These are phyloP conservation scores for Plasmopara viticola DNA, from an alignment of 352 stramenopile genomes.

Conservation along the genomic window DNA sequence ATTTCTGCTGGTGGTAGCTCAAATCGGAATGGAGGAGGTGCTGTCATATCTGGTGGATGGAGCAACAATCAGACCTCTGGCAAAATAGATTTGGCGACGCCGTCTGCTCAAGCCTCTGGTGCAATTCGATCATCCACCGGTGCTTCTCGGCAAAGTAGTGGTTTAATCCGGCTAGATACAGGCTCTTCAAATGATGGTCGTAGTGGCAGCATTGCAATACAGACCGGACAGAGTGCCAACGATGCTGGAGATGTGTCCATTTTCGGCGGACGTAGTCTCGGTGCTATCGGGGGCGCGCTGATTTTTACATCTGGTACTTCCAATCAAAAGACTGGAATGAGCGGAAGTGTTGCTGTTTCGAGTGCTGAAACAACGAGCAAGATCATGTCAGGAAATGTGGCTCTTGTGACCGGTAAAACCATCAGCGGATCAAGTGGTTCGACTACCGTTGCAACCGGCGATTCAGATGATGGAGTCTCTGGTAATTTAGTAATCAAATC, in stretches of 20 bases:
- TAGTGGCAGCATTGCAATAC: slow-evolving; percentile 16
- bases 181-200: slow-evolving; percentile 14
- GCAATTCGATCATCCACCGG: slow-evolving; percentile 10
- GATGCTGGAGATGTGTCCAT: slow-evolving; percentile 14
- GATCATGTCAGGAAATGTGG: slow-evolving; percentile 13
- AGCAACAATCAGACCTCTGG: slow-evolving; percentile 15
- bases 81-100: slow-evolving; percentile 9
- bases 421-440: slow-evolving; percentile 11
- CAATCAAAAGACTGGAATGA: slow-evolving; percentile 11
- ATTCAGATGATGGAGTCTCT: slow-evolving; percentile 15
- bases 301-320: slow-evolving; percentile 14
- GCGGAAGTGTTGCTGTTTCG: slow-evolving; percentile 10
- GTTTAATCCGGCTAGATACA: slow-evolving; percentile 7
- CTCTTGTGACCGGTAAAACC: slow-evolving; percentile 9
- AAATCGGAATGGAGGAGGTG: slow-evolving; percentile 8
- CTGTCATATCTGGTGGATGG: slow-evolving; percentile 13
- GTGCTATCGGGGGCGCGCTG: slow-evolving; percentile 8
- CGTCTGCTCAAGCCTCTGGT: slow-evolving; percentile 9
- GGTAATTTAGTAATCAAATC: slow-evolving; percentile 16
- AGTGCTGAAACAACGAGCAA: slow-evolving; percentile 10
- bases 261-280: slow-evolving; percentile 12
- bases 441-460: slow-evolving; percentile 12
- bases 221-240: slow-evolving; percentile 12
- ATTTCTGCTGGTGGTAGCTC: slow-evolving; percentile 19
- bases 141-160: slow-evolving; percentile 14